These are phyloP conservation scores for Tritrichomonas foetus DNA, from an alignment of 208 protist genomes.

Conservation along the genomic window DNA sequence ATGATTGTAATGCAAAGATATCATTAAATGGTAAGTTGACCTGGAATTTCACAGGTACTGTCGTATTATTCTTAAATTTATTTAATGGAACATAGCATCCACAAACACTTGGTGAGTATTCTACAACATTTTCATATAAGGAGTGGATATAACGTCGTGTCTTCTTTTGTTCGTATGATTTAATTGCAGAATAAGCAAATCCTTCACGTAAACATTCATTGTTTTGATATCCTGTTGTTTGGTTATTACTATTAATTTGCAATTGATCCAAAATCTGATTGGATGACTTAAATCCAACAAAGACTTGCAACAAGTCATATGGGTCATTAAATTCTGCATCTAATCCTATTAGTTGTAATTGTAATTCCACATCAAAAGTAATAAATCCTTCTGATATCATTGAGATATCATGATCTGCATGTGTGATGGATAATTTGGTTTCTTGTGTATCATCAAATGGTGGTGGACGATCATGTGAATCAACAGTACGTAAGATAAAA, in stretches of 20 bases:
- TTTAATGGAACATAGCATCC: neutral
- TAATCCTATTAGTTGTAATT: neutral
- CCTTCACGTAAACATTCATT: neutral
- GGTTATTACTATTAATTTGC: neutral
- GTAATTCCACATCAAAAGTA: neutral
- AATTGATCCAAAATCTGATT: neutral
- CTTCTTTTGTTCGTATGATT: neutral
- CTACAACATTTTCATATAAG: neutral
- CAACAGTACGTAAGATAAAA: neutral
- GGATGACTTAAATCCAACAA: neutral
- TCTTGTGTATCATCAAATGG: neutral
- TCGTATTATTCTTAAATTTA: neutral
- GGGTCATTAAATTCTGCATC: neutral
- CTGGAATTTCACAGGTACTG: neutral
- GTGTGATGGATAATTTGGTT: neutral
- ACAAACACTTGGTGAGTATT: neutral
- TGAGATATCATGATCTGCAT: neutral
- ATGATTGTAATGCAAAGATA: constrained; percentile 3
- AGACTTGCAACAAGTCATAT: neutral
- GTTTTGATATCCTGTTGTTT: neutral
- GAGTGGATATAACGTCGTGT: neutral
- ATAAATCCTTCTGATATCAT: neutral
- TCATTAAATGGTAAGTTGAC: neutral
- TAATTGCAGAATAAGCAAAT: neutral
- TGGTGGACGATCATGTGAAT: neutral